A percentile compares a stretch with the other conserved stretches of the same genome.
Conservation (phyloP, 108 stramenopile genomes). For the Parietichytrium sp. region DNA sequence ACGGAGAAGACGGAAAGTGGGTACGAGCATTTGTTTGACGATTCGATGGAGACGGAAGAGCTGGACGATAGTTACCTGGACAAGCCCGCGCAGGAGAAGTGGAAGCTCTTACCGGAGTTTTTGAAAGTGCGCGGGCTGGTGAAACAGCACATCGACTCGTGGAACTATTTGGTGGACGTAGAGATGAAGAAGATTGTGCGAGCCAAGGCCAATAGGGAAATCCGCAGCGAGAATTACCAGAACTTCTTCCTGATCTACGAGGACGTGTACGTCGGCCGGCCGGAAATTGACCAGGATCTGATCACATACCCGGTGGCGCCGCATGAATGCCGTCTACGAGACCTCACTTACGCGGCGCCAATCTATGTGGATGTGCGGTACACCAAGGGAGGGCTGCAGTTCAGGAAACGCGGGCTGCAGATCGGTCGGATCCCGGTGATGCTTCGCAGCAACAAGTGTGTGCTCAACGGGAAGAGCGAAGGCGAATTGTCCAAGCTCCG, state of each 20-base stretch:
- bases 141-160: conserved; percentile 96
- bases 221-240: conserved; percentile 73
- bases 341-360: conserved; percentile 91
- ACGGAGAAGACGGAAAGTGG: no score
- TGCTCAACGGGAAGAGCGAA: conserved; percentile 86
- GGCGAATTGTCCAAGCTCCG: conserved; percentile 90
- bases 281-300: conserved; percentile 77
- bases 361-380: conserved; percentile 75
- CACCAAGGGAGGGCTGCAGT: conserved; percentile 32
- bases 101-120: conserved; percentile 65
- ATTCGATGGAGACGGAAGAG: no score
- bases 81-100: conserved; percentile 27
- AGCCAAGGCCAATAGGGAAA: conserved; percentile 85
- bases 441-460: conserved; percentile 88
- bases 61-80: no score
- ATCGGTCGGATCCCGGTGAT: conserved; percentile 88
- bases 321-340: conserved; percentile 91
- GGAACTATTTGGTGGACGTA: conserved; percentile 95
- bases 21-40: no score
- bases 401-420: conserved; percentile 71
- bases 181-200: conserved; percentile 96
- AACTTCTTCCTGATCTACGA: conserved; percentile 90
- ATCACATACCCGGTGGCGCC: conserved; percentile 93
- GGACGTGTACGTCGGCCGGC: conserved; percentile 88
- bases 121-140: conserved; percentile 99